Base-by-base conservation (phyloP, 192 early-diverging fungal genomes). In the Geosiphon pyriformis region DNA sequence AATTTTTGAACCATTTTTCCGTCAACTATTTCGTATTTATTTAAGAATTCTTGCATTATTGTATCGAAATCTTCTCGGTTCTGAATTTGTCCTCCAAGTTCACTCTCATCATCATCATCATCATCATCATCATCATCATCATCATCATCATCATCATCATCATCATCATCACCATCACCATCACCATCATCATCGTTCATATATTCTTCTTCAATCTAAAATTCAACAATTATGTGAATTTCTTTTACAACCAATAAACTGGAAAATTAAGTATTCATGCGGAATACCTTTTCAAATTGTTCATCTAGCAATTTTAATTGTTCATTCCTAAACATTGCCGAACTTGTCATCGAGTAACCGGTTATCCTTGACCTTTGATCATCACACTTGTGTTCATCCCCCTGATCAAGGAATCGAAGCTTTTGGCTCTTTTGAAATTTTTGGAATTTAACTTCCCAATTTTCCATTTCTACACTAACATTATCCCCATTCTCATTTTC, bases 261-360 rank as follows among this genome's bases (percentile, higher is more conserved):
- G 12, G 30, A 26, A 53, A 26, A 25, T 53, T 29, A 15, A 60
- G 1, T n/a, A 29, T n/a, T 26, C 22, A 23, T 60, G n/a, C n/a
- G n/a, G n/a, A n/a, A n/a, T 27, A 93, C 74, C 73, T 86, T 76
- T 69, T 98, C 96, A 77, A 95, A 98, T 67, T 87, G 88, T 66
- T 96, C 93, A 82, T 98, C 96, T 51, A 98, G 75, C 20, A 93
- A 79, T 6, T 88, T 90, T 23, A 99, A 78, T 65, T 94, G 87
- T 47, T 88, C 86, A 72, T 94, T 97, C 73, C 96, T 87, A 77
- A 86, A 90, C 92, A 97, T 90, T 47, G 88, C 86, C 4, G 93
- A 93, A 18, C 94, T 94, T 0, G 93, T 88, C 91, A 97, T 93
- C 10, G 95, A 95, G 30, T 90, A 87, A 20, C 80, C 82, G 54